phyloP scores from a whole-genome alignment of 169 alveolate species.

The Eimeria sp. region DNA sequence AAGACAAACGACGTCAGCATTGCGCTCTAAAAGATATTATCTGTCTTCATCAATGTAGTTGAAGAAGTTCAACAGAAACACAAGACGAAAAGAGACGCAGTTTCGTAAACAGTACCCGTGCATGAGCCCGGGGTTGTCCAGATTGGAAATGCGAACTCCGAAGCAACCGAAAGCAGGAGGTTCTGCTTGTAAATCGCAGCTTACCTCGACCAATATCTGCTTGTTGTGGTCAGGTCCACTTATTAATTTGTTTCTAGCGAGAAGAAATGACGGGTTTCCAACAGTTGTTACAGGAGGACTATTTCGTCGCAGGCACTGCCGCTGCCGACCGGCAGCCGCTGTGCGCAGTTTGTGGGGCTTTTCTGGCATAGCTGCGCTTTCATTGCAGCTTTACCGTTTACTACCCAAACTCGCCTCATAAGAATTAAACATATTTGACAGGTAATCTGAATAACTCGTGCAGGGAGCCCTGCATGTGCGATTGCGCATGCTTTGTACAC shows the following conservation, averaged over 20 bases:
- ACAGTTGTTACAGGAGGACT: background rate
- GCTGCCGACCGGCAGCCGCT: background rate
- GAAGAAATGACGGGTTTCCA: background rate
- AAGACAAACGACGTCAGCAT: background rate
- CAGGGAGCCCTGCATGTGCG: background rate
- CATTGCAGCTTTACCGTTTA: background rate
- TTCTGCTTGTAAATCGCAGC: background rate
- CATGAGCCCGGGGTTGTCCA: background rate
- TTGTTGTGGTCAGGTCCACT: background rate
- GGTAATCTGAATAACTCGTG: background rate
- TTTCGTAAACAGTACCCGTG: background rate
- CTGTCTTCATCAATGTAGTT: background rate
- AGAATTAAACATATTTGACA: background rate
- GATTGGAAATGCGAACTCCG: background rate
- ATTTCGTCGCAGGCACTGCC: background rate
- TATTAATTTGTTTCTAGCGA: background rate
- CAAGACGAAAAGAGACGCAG: background rate
- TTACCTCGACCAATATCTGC: background rate
- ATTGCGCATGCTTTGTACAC: background rate
- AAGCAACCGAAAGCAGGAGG: background rate
- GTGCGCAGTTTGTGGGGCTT: background rate
- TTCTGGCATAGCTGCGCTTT: background rate
- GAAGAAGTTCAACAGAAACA: background rate
- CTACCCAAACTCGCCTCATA: background rate
- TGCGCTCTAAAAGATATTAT: background rate